Evolutionary conservation across 116 monocot species (phyloP).

Genomic region (Trichopus zeylanicus): DNA sequence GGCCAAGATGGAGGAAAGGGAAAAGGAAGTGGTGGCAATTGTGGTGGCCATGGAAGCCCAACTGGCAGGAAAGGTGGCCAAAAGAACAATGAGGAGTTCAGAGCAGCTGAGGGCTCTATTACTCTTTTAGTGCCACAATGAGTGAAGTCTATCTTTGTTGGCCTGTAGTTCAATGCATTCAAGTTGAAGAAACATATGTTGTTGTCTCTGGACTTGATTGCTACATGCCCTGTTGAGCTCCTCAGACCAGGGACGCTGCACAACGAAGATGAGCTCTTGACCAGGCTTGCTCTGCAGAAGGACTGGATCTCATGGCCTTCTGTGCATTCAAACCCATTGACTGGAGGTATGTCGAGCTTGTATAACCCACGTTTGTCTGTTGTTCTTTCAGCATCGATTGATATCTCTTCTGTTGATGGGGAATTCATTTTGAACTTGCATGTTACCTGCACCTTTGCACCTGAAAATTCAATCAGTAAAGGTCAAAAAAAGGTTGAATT

Average conservation of each 20-base stretch:
- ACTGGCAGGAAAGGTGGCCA: constrained; percentile 48
- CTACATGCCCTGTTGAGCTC: constrained; percentile 40
- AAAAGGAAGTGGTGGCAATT: constrained; percentile 15
- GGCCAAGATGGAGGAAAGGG: constrained; percentile 14
- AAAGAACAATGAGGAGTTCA: constrained; percentile 31
- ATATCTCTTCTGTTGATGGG: constrained; percentile 21
- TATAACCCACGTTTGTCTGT: constrained; percentile 48
- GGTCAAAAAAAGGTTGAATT: not conserved
- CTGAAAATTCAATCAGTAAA: constrained; percentile 6
- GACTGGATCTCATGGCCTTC: constrained; percentile 39
- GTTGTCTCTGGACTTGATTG: constrained; percentile 24
- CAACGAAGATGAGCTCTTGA: constrained; percentile 25
- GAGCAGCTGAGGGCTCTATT: not conserved
- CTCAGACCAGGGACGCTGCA: constrained; percentile 36
- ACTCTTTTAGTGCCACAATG: constrained; percentile 13
- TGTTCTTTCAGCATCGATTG: constrained; percentile 31
- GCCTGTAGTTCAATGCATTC: constrained; percentile 45
- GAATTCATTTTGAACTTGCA: constrained; percentile 51
- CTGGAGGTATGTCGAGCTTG: constrained; percentile 46
- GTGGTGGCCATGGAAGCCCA: constrained; percentile 26
- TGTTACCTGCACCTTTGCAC: constrained; percentile 37
- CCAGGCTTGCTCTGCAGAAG: constrained; percentile 34
- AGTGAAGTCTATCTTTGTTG: constrained; percentile 16
- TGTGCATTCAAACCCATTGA: constrained; percentile 36
- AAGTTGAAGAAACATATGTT: constrained; percentile 52